phyloP scores from a whole-genome alignment of 2,329 filamentous ascomycete genomes.

The Niveomyces coronatus region DNA sequence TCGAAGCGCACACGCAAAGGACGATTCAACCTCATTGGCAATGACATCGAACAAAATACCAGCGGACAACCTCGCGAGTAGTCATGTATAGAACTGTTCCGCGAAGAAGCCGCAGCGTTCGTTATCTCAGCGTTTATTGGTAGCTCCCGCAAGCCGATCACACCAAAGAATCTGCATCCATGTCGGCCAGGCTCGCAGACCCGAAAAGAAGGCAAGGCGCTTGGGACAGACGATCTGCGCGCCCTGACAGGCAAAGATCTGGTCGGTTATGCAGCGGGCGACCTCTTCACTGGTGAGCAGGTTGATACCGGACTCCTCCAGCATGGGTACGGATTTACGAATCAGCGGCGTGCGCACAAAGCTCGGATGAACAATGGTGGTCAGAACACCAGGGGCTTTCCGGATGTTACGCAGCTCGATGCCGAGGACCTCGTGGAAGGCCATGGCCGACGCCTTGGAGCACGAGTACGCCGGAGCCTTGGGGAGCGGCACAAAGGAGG shows the following conservation, averaged over 20 bases:
- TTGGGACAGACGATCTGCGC: conserved; percentile 31
- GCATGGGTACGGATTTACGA: conserved; percentile 15
- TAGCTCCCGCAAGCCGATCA: too few species aligned
- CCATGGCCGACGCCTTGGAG: conserved; percentile 49
- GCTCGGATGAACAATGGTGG: conserved; percentile 46
- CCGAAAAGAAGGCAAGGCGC: conserved; percentile 7
- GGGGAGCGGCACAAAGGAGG: conserved; percentile 46
- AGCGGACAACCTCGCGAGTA: too few species aligned
- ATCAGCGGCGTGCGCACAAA: conserved; percentile 17
- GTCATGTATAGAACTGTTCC: too few species aligned
- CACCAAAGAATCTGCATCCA: conserved; percentile 8
- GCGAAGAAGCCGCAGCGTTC: too few species aligned
- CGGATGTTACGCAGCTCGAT: conserved; percentile 44
- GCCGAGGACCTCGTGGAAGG: conserved; percentile 52
- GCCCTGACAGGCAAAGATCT: conserved; percentile 29
- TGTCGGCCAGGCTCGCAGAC: conserved; percentile 2
- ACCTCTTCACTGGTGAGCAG: conserved; percentile 21
- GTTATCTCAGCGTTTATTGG: too few species aligned
- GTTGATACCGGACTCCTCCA: conserved; percentile 13
- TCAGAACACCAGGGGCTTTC: conserved; percentile 47
- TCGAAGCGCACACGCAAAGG: too few species aligned
- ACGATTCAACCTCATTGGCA: too few species aligned
- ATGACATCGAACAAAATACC: too few species aligned
- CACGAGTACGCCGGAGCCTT: conserved; percentile 53
- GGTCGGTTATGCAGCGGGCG: conserved; percentile 27